A percentile compares a stretch with the other conserved stretches of the same genome.
Evolutionary conservation across 1,139 yeast genomes (phyloP).

Genomic region (Pichia sp.): DNA sequence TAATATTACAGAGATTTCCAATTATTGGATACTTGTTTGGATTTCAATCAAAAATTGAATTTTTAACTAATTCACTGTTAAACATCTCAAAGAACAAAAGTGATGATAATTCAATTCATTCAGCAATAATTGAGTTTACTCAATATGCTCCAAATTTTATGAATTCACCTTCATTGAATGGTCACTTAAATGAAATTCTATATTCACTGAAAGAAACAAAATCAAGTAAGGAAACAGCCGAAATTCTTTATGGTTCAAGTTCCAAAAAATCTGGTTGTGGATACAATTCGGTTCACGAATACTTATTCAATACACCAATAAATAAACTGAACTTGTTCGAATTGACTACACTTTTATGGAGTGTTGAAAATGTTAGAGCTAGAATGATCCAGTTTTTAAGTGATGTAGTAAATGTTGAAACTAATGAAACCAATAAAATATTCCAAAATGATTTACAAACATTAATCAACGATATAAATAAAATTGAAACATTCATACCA

Average conservation of each 20-base stretch:
- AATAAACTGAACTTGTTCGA: slow-evolving; percentile 14
- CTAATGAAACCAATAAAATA: neutral
- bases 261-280: slow-evolving; percentile 6
- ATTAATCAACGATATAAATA: slow-evolving; percentile 8
- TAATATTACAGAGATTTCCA: slow-evolving; percentile 9
- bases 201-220: slow-evolving; percentile 9
- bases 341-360: slow-evolving; percentile 9
- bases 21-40: slow-evolving; percentile 8
- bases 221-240: slow-evolving; percentile 10
- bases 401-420: slow-evolving; percentile 12
- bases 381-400: slow-evolving; percentile 9
- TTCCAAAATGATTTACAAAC: neutral
- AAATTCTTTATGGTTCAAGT: slow-evolving; percentile 4
- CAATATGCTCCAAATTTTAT: slow-evolving; percentile 8
- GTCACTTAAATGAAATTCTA: slow-evolving; percentile 9
- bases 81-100: neutral
- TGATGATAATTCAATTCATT: neutral
- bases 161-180: slow-evolving; percentile 1
- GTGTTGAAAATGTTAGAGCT: slow-evolving; percentile 10
- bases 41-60: slow-evolving; percentile 2
- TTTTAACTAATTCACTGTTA: slow-evolving; percentile 2
- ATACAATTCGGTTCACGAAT: slow-evolving; percentile 15
- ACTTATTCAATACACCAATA: slow-evolving; percentile 11
- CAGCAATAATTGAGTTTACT: slow-evolving; percentile 5
- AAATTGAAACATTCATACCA: slow-evolving; percentile 22